Percentiles rank a stretch among this genome's conserved stretches.
Evolutionary conservation across 768 basidiomycete species (phyloP).

Genomic region (Lentinula lateritia): DNA sequence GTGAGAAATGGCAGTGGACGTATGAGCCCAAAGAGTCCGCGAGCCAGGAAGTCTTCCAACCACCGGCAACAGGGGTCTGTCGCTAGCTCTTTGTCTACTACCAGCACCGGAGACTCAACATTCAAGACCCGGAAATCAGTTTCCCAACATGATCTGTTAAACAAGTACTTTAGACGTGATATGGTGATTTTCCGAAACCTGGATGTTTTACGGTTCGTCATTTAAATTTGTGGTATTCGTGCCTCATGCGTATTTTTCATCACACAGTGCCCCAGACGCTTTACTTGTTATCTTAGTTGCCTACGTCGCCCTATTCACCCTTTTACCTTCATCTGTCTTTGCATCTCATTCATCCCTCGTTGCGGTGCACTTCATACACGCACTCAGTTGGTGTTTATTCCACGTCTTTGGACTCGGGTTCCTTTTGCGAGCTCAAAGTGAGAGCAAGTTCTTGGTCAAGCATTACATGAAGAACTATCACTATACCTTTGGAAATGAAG

Average conservation of each 20-base stretch:
- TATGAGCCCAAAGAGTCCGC: neutral
- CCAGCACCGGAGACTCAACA: slow-evolving; percentile 13
- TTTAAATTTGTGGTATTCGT: neutral
- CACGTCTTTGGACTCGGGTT: slow-evolving; percentile 86
- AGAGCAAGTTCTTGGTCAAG: slow-evolving; percentile 83
- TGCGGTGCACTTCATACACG: slow-evolving; percentile 75
- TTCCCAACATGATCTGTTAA: slow-evolving; percentile 86
- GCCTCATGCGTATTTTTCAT: slow-evolving; percentile 14
- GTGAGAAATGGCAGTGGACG: neutral
- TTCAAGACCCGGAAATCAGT: slow-evolving; percentile 21
- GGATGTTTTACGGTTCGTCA: slow-evolving; percentile 75
- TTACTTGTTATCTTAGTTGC: slow-evolving; percentile 70
- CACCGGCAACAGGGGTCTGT: slow-evolving; percentile 28
- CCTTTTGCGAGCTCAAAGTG: slow-evolving; percentile 78
- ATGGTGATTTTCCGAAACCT: slow-evolving; percentile 74
- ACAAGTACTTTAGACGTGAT: slow-evolving; percentile 89
- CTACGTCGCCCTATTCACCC: slow-evolving; percentile 56
- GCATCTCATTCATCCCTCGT: slow-evolving; percentile 21
- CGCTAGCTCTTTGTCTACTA: slow-evolving; percentile 27
- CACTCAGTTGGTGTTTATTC: slow-evolving; percentile 79
- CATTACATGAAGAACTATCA: slow-evolving; percentile 95
- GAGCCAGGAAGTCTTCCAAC: slow-evolving; percentile 15
- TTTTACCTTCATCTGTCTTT: slow-evolving; percentile 40
- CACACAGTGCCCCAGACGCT: slow-evolving; percentile 72
- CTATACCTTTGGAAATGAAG: slow-evolving; percentile 56